A percentile compares a stretch with the other conserved stretches of the same genome.
These are phyloP conservation scores for Suhomyces sp. DNA, from an alignment of 805 yeast genomes.

Conservation along the genomic window DNA sequence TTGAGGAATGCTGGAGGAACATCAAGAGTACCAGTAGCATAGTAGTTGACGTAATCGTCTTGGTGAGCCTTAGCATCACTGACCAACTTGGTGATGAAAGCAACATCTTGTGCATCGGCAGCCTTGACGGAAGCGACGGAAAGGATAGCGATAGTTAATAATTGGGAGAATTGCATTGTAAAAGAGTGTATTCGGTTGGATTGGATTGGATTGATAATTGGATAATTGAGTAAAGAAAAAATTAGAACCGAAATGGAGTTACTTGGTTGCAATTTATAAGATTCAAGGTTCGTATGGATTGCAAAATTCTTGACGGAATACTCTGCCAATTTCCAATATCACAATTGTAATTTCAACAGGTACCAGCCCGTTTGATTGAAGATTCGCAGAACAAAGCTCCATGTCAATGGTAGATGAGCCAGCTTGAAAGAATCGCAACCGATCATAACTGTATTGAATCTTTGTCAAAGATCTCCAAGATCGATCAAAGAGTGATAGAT, in stretches of 20 bases:
- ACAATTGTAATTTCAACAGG: neutral
- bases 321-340: neutral
- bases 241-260: neutral
- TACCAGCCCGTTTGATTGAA: neutral
- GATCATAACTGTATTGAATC: neutral
- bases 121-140: constrained; percentile 16
- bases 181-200: constrained; percentile 1
- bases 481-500: neutral
- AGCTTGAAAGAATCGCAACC: neutral
- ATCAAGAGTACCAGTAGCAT: constrained; percentile 21
- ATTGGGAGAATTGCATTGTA: constrained; percentile 6
- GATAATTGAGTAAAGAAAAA: neutral
- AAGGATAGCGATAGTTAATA: constrained; percentile 14
- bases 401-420: neutral
- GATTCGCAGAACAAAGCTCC: neutral
- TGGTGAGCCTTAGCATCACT: constrained; percentile 11
- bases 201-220: neutral
- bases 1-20: constrained; percentile 27
- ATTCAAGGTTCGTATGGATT: neutral
- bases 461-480: neutral
- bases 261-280: neutral
- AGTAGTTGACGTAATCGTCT: constrained; percentile 16
- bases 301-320: neutral
- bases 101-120: constrained; percentile 16
- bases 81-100: constrained; percentile 12